These are phyloP conservation scores for Fraxinus excelsior DNA, from an alignment of 257 asterid species.

Conservation along the genomic window DNA sequence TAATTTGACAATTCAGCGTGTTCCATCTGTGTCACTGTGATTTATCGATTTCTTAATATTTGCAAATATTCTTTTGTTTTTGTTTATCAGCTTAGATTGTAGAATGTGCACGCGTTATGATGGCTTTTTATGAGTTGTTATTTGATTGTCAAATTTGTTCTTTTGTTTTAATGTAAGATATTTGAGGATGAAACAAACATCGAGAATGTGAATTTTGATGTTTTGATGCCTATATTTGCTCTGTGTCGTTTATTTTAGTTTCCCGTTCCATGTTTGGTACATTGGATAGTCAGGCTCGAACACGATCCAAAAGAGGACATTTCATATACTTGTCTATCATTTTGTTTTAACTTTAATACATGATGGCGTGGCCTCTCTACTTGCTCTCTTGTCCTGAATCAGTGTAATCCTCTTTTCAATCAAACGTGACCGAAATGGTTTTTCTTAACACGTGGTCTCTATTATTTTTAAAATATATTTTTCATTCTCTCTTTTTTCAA, in stretches of 20 bases:
- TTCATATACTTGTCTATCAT: no score
- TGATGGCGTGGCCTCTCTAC: no score
- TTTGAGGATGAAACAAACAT: neutral
- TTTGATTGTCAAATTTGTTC: neutral
- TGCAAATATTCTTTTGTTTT: neutral
- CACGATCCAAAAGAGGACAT: no score
- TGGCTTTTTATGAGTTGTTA: neutral
- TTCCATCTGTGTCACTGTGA: slow-evolving; percentile 11
- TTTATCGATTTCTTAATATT: neutral
- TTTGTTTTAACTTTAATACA: no score
- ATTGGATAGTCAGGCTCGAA: neutral
- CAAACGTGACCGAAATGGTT: no score
- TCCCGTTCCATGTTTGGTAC: neutral
- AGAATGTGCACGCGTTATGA: neutral
- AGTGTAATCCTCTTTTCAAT: no score
- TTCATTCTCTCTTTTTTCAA: no score
- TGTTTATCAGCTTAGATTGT: neutral
- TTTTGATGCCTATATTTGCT: neutral
- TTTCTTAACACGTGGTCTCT: no score
- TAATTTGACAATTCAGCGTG: slow-evolving; percentile 24
- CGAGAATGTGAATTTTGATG: neutral
- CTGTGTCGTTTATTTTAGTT: neutral
- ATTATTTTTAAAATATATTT: no score
- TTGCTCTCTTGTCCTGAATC: no score
- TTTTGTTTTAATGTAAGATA: slow-evolving; percentile 1